A percentile compares a stretch with the other conserved stretches of the same genome.
Conservation (phyloP, 2,329 filamentous ascomycete genomes). For the Aureobasidium uvarum region DNA sequence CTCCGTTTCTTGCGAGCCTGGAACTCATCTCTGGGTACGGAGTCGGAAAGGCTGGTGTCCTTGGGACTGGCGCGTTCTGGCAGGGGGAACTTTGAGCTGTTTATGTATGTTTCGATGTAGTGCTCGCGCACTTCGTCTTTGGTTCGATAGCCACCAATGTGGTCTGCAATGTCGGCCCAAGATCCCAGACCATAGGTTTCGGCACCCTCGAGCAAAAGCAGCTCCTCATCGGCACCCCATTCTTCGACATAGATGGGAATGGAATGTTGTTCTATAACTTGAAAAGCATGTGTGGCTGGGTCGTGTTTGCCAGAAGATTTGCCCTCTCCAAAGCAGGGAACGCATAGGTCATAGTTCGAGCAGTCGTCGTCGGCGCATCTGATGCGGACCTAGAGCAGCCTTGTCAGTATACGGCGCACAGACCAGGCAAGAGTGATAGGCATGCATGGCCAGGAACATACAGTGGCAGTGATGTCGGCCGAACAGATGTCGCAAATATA, state of each 20-base stretch:
- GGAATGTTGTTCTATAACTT: constrained; percentile 97
- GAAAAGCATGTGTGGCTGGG: constrained; percentile 79
- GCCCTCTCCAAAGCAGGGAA: constrained; percentile 86
- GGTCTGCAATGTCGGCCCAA: constrained; percentile 97
- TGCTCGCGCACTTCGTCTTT: constrained; percentile 97
- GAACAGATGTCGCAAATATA: constrained; percentile 98
- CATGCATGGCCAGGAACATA: constrained; percentile 49
- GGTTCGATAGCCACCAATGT: constrained; percentile 90
- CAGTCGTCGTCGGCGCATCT: constrained; percentile 80
- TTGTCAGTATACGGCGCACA: constrained; percentile 24
- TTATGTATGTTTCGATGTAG: constrained; percentile 83
- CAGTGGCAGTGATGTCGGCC: constrained; percentile 93
- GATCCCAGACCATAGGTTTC: constrained; percentile 96
- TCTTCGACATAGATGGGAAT: constrained; percentile 93
- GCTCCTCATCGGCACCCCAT: constrained; percentile 96
- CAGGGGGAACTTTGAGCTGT: constrained; percentile 80
- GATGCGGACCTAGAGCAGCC: constrained; percentile 74
- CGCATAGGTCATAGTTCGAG: constrained; percentile 94
- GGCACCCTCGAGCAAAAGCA: constrained; percentile 88
- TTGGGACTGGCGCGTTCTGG: constrained; percentile 81
- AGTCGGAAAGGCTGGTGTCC: constrained; percentile 73
- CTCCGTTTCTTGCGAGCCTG: constrained; percentile 87
- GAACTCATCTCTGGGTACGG: constrained; percentile 86
- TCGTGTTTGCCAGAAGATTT: constrained; percentile 79
- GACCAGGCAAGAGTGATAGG: constrained; percentile 11